phyloP scores from a whole-genome alignment of 179 eudicot genomes.

The Spinacia oleracea region DNA sequence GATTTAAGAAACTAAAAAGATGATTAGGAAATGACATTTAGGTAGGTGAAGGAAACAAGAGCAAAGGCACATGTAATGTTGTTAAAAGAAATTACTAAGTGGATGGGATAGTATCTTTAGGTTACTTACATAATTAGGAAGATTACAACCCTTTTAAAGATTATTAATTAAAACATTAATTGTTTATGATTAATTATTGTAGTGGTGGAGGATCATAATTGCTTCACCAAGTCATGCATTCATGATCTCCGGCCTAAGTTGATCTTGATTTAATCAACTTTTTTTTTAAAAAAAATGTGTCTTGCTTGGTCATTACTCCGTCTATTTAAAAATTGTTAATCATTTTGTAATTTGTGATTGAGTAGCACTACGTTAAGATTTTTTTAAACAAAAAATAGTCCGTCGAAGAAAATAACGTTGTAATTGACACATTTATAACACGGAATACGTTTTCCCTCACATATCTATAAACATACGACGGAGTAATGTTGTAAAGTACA shows the following conservation, averaged over 20 bases:
- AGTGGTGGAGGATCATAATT: constrained; percentile 5
- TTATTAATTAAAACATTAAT: too few species aligned
- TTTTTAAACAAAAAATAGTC: too few species aligned
- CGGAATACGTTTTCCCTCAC: too few species aligned
- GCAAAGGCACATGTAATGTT: constrained; percentile 11
- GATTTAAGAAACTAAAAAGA: background rate
- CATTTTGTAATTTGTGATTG: background rate
- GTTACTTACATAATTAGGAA: background rate
- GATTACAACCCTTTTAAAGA: background rate
- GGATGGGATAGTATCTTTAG: background rate
- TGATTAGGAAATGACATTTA: constrained; percentile 3
- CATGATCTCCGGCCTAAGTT: background rate
- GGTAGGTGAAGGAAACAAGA: constrained; percentile 1
- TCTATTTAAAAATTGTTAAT: background rate
- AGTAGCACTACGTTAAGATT: too few species aligned
- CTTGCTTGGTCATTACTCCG: background rate
- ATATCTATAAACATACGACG: too few species aligned
- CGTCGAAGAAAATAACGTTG: background rate
- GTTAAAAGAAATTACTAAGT: background rate
- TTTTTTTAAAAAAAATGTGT: background rate
- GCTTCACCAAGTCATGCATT: background rate
- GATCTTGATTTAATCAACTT: background rate
- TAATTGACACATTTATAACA: background rate
- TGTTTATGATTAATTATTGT: background rate
- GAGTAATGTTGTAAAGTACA: too few species aligned